Conservation (phyloP, 768 basidiomycete species). For the Saitozyma sp. region DNA sequence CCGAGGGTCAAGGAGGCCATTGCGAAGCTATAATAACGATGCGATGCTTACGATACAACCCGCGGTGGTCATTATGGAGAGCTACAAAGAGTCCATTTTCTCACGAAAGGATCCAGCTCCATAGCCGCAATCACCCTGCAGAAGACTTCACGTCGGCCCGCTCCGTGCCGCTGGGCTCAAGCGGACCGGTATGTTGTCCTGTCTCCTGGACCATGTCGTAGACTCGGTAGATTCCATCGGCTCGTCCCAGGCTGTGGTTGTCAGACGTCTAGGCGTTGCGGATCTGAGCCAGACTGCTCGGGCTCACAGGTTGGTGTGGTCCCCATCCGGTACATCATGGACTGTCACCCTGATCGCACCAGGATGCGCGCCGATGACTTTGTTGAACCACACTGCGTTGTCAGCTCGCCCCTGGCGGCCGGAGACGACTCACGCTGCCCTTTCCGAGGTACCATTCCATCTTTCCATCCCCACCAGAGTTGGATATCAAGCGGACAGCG, state of each 20-base stretch:
- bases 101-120: no score
- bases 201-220: constrained; percentile 18
- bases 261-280: constrained; percentile 5
- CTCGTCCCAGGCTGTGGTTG: constrained; percentile 19
- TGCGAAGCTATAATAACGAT: not conserved
- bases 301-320: constrained; percentile 45
- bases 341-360: constrained; percentile 22
- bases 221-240: constrained; percentile 35
- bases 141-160: not conserved
- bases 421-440: constrained; percentile 34
- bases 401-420: constrained; percentile 1
- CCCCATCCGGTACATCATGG: constrained; percentile 42
- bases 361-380: constrained; percentile 10
- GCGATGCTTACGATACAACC: no score
- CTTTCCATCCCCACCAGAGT: constrained; percentile 46
- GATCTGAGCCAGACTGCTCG: not conserved
- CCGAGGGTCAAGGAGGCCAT: constrained; percentile 10
- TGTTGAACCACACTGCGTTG: constrained; percentile 26
- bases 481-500: constrained; percentile 19
- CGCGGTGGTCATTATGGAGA: no score
- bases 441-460: constrained; percentile 40
- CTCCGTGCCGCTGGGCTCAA: not conserved
- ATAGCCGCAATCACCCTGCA: no score
- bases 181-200: constrained; percentile 3
- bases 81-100: no score